Conservation (phyloP, 78 protist species). For the Pigoraptor vietnamica region DNA sequence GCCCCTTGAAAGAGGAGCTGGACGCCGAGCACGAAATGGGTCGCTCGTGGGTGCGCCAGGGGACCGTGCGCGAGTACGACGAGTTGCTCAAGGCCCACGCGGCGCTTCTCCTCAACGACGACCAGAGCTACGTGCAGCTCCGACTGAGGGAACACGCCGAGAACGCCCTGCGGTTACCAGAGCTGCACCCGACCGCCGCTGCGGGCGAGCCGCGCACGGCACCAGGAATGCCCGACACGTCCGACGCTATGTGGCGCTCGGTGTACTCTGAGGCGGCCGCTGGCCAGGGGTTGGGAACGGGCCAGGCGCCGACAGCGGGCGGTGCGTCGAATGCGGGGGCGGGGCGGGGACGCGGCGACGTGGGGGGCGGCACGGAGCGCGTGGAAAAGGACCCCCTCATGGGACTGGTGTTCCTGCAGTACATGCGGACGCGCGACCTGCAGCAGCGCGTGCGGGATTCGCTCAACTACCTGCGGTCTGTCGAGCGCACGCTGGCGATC, state of each 20-base stretch:
- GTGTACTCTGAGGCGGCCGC: background rate
- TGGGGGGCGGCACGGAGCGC: background rate
- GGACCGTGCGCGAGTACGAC: background rate
- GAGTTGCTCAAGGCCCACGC: background rate
- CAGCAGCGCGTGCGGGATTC: background rate
- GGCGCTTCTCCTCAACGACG: background rate
- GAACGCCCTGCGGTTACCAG: background rate
- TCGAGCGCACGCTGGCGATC: background rate
- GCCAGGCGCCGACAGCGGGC: no score
- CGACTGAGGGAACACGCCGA: background rate
- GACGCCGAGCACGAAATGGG: background rate
- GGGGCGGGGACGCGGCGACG: no score
- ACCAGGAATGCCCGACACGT: background rate
- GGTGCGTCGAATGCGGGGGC: no score
- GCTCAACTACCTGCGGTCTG: background rate
- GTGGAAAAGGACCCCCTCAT: background rate
- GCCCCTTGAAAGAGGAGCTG: background rate
- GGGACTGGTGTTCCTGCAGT: background rate
- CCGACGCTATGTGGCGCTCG: background rate
- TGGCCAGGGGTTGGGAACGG: no score
- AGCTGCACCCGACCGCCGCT: background rate
- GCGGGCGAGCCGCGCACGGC: background rate
- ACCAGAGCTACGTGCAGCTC: background rate
- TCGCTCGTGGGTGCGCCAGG: background rate
- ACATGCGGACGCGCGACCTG: background rate